Conservation (phyloP, 2,329 filamentous ascomycete species). For the Tolypocladium pustulatum region DNA sequence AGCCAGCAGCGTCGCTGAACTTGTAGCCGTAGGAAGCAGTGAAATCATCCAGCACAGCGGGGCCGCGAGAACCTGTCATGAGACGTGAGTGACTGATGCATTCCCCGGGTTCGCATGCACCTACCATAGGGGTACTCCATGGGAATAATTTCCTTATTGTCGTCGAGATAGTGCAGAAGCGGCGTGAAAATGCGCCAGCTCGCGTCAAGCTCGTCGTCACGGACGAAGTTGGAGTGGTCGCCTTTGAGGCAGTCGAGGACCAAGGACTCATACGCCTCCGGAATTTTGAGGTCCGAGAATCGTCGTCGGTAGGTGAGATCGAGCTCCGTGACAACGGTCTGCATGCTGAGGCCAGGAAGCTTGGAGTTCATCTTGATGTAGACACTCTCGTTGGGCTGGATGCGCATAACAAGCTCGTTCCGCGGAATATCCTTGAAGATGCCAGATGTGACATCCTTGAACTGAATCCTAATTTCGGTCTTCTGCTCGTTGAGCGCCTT, state of each 20-base stretch:
- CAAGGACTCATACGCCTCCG: slow-evolving; percentile 95
- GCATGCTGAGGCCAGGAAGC: slow-evolving; percentile 95
- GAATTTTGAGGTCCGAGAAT: slow-evolving; percentile 98
- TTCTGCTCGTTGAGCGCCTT: slow-evolving; percentile 99
- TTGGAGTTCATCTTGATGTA: slow-evolving; percentile 99
- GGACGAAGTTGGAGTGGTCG: slow-evolving; percentile 98
- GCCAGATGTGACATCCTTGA: slow-evolving; percentile 97
- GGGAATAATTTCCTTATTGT: slow-evolving; percentile 98
- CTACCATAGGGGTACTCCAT: slow-evolving; percentile 99
- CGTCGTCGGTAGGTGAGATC: slow-evolving; percentile 95
- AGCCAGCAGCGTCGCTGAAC: slow-evolving; percentile 92
- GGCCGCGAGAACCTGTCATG: slow-evolving; percentile 76
- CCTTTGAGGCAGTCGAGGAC: slow-evolving; percentile 97
- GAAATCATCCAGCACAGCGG: slow-evolving; percentile 94
- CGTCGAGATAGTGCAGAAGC: slow-evolving; percentile 93
- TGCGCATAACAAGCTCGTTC: slow-evolving; percentile 98
- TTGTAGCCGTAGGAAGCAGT: slow-evolving; percentile 97
- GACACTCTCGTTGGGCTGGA: slow-evolving; percentile 98
- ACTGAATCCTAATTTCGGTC: slow-evolving; percentile 97
- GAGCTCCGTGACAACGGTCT: slow-evolving; percentile 96
- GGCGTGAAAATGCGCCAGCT: slow-evolving; percentile 99
- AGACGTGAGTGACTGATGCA: background rate
- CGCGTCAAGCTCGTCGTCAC: slow-evolving; percentile 92
- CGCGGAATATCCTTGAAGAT: slow-evolving; percentile 99
- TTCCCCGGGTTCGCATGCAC: slow-evolving; percentile 18